Evolutionary conservation across 352 stramenopile species (phyloP).

Genomic region (Aphanomyces stellatus): DNA sequence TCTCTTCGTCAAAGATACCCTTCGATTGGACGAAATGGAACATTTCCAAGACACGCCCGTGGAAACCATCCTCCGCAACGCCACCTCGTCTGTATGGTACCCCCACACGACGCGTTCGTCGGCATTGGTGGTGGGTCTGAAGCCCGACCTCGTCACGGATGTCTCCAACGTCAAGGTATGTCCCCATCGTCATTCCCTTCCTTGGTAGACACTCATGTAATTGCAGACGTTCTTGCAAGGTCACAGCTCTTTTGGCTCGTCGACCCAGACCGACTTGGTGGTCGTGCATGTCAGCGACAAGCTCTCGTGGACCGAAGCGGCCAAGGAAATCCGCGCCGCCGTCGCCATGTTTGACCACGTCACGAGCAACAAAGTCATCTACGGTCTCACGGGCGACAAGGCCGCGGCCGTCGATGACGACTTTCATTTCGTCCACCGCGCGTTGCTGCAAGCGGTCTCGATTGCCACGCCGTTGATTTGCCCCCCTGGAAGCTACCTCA

Average conservation of each 20-base stretch:
- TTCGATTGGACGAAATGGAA: conserved; percentile 17
- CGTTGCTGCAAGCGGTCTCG: conserved; percentile 22
- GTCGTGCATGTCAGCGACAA: conserved; percentile 42
- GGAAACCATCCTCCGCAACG: conserved; percentile 12
- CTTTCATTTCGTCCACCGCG: conserved; percentile 25
- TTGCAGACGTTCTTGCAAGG: conserved; percentile 30
- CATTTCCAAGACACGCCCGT: conserved; percentile 11
- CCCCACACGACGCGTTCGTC: conserved; percentile 55
- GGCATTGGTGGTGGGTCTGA: too few species aligned
- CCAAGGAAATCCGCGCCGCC: conserved; percentile 37
- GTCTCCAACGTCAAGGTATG: conserved; percentile 23
- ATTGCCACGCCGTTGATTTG: conserved; percentile 34
- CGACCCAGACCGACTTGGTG: conserved; percentile 51
- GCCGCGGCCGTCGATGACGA: conserved; percentile 25
- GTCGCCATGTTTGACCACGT: conserved; percentile 27
- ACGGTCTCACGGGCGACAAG: conserved; percentile 54
- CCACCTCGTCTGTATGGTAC: conserved; percentile 55
- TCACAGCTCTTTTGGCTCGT: conserved; percentile 28
- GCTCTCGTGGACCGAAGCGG: conserved; percentile 30
- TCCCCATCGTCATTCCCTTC: neutral
- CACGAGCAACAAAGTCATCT: conserved; percentile 37
- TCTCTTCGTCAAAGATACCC: conserved; percentile 12
- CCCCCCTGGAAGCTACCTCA: conserved; percentile 50
- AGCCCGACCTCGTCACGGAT: too few species aligned
- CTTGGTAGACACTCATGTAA: neutral